Evolutionary conservation across 106 monocot species (phyloP), one percentile per base, ranked within the genome.

Genomic region (Phalaenopsis equestris): DNA sequence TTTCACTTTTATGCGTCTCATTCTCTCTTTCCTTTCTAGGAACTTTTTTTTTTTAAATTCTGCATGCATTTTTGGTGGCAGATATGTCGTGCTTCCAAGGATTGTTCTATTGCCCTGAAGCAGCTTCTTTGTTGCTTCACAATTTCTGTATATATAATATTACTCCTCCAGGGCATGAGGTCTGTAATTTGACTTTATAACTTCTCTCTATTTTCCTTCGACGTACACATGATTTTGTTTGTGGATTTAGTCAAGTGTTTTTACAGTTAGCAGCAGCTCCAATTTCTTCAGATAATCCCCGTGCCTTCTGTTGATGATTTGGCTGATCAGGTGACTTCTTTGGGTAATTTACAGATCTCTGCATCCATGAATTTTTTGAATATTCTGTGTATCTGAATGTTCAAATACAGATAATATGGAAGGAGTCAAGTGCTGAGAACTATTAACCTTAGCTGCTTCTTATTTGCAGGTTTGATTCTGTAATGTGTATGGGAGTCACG

Each of bases 181-280:
- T 95, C 82, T 42, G 92, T 90, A 64, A 56, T 77, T 76, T 78
- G 17, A 57, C 75, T 84, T 18, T 58, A 56, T 64, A 30, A 30
- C 3, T 57, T 74, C 18, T 43, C 43, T 74, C 43, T 39, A 70
- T 39, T 39, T 42, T 74, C 45, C 45, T 39, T 70, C 38, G 70
- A 39, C 70, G 11, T 39, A 39, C 15, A 39, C 70, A 70, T 70
- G 70, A 70, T 70, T 70, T 74, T 74, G 74, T 43, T 74, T 19
- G 5, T 18, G 42, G 52, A 81, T 82, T 89, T 81, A 78, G 81
- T 67, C 85, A 94, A 94, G 89, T 83, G 80, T 80, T 84, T 77
- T 78, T 99, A 83, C 99, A 99, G 99, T 93, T 93, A 72, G 98
- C 91, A 82, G 94, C 98, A 78, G 92, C 92, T 87, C 89, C 98